Base-by-base conservation (phyloP, 2,329 filamentous ascomycete genomes). In the Diaporthe sp. region DNA sequence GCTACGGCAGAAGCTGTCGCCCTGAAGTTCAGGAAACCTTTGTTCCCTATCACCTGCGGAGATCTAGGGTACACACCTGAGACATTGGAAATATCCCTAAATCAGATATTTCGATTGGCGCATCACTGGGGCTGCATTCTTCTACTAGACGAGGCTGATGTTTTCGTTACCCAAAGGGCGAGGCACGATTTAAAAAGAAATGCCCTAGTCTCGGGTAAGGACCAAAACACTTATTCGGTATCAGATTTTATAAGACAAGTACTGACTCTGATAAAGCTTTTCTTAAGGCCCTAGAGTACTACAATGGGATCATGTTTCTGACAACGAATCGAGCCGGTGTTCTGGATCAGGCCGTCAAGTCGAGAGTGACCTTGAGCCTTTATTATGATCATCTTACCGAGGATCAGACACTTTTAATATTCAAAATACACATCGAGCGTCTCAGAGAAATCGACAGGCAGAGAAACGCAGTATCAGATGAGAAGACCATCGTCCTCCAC, bases 61-160 rank as follows among this genome's bases (percentile, higher is more conserved):
- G 79, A 82, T 53, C 73, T 84, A 9, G 81, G 81, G 22, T 73
- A 61, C 15, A 75, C 75, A 0, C 74, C 82, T 0, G 69, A 75
- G 1, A 73, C 77, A 0, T 77, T 83, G 12, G 81, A 83, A 65
- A 71, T 70, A 10, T 78, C 80, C 7, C 71, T 84, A 12, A 61
- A 75, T 4, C 63, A 76, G 10, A 75, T 78, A 22, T 82, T 85
- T 61, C 73, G 75, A 4, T 65, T 81, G 6, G 82, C 79, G 0
- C 70, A 75, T 7, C 72, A 70, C 0, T 87, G 85, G 85, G 81
- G 84, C 51, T 84, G 82, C 19, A 82, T 86, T 0, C 76, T 87
- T 0, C 77, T 85, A 1, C 75, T 85, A 0, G 84, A 84, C 4
- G 84, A 85, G 51, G 82, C 82, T 0, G 85, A 86, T 22, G 83